phyloP scores from a whole-genome alignment of 192 early-diverging fungal species.

The Podila verticillata region DNA sequence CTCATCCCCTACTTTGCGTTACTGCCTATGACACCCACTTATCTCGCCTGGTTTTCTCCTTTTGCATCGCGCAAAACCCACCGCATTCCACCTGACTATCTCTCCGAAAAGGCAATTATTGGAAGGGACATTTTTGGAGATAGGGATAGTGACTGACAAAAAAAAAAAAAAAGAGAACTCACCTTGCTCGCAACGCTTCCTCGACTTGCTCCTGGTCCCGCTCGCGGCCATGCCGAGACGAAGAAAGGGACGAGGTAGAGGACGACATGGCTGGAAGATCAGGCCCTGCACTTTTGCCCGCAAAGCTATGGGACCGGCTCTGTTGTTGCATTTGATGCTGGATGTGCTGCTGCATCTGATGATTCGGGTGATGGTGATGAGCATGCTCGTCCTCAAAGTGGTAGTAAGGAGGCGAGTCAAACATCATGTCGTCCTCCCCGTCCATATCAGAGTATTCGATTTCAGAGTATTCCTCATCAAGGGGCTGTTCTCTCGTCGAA shows the following conservation, averaged over 20 bases:
- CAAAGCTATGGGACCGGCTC: conserved; percentile 22
- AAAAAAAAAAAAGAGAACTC: conserved; percentile 4
- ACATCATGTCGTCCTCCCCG: conserved; percentile 50
- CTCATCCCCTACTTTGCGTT: not conserved
- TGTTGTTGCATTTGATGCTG: conserved; percentile 13
- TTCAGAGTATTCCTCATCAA: conserved; percentile 48
- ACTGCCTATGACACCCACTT: not conserved
- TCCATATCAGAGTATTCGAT: conserved; percentile 52
- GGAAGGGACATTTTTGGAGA: not conserved
- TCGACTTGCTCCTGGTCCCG: conserved; percentile 50
- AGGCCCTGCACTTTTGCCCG: conserved; percentile 30
- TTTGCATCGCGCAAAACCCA: not conserved
- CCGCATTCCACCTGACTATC: conserved; percentile 1
- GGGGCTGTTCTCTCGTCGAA: conserved; percentile 35
- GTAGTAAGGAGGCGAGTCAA: conserved; percentile 45
- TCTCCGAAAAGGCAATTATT: not conserved
- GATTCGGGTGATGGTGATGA: conserved; percentile 7
- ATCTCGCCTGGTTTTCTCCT: conserved; percentile 3
- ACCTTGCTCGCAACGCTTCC: conserved; percentile 50
- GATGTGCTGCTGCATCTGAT: not conserved
- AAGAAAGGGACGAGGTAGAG: conserved; percentile 23
- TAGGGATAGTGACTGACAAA: not conserved
- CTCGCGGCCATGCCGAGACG: conserved; percentile 14
- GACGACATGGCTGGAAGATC: conserved; percentile 12
- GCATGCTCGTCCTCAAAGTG: conserved; percentile 34